A percentile compares a stretch with the other conserved stretches of the same genome.
Conservation (phyloP, 1,284 basidiomycete genomes). For the Microbotryum silenes-acaulis region DNA sequence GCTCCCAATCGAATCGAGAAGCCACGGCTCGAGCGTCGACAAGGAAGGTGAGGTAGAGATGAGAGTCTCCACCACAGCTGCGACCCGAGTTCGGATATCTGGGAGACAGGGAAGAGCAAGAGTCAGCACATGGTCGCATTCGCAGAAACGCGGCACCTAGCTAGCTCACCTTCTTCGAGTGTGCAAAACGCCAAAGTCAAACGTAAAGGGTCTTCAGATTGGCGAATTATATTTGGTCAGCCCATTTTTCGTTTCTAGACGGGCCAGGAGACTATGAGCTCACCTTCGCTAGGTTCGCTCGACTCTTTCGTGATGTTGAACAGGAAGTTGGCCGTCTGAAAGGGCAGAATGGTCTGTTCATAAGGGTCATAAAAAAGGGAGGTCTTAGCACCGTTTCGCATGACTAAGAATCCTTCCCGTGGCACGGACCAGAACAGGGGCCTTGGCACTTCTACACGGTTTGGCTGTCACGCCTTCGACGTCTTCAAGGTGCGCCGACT, state of each 20-base stretch:
- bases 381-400: background rate
- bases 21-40: constrained; percentile 12
- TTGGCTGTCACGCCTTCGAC: constrained; percentile 8
- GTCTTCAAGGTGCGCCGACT: constrained; percentile 50
- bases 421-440: constrained; percentile 12
- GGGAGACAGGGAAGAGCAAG: constrained; percentile 2
- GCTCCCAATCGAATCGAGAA: constrained; percentile 44
- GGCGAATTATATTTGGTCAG: constrained; percentile 43
- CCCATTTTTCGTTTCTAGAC: background rate
- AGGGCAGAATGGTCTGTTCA: constrained; percentile 58
- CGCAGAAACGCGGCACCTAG: too few relatives aligned
- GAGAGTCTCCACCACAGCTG: background rate
- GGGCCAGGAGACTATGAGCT: constrained; percentile 18
- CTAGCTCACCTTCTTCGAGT: constrained; percentile 57
- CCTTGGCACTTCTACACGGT: constrained; percentile 8
- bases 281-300: constrained; percentile 44
- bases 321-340: constrained; percentile 60
- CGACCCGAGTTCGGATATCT: constrained; percentile 13
- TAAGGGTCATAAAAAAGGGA: too few relatives aligned
- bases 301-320: constrained; percentile 50
- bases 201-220: constrained; percentile 49
- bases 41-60: background rate
- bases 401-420: constrained; percentile 32
- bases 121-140: constrained; percentile 2
- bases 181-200: constrained; percentile 62